Base-by-base conservation (phyloP, 495 filamentous ascomycete species). In the Aspergillus coremiiformis region DNA sequence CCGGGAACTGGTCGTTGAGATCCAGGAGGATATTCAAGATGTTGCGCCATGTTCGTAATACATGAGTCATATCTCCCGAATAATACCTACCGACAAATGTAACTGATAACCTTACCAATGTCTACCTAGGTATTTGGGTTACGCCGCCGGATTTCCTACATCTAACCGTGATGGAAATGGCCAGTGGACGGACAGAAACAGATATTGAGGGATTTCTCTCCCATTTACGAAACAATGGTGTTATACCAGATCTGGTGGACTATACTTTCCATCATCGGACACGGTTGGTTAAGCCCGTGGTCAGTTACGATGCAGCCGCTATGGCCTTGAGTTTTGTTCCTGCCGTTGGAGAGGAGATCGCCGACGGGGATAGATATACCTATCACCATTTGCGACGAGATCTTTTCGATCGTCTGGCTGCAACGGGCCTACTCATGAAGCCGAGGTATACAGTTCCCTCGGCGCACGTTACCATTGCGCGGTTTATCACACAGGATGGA, bases 301-400 rank as follows among this genome's bases (percentile, higher is more conserved):
- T 98, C 20, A 89, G 86, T 46, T 95, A 85, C 59, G 93, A 98
- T 60, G 78, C 84, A 2, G 80, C 87, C 3, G 92, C 89, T 3
- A 69, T 96, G 27, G 92, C 93, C 11, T 67, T 96, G 26, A 89
- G 84, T 10, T 96, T 95, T 66, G 65, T 96, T 1, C 91, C 92
- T 0, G 86, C 85, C 0, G 77, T 82, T 2, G 82, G 76, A 14
- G 81, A 84, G 61, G 64, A 57, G 5, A 57, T 8, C 9, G n/a
- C 55, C 60, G 24, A 27, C 4, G 69, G 75, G 7, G 84, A 89
- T 53, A 32, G 23, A 0, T 96, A 89, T 66, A 89, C 86, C 2
- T 97, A 95, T 66, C 92, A 96, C 59, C 91, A 96, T 66, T 81
- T 97, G 5, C 82, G 92, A 1, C 74, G 86, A 3, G 88, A 95